Conservation (phyloP, 331 rosid species). For the Erythrophleum ivorense region DNA sequence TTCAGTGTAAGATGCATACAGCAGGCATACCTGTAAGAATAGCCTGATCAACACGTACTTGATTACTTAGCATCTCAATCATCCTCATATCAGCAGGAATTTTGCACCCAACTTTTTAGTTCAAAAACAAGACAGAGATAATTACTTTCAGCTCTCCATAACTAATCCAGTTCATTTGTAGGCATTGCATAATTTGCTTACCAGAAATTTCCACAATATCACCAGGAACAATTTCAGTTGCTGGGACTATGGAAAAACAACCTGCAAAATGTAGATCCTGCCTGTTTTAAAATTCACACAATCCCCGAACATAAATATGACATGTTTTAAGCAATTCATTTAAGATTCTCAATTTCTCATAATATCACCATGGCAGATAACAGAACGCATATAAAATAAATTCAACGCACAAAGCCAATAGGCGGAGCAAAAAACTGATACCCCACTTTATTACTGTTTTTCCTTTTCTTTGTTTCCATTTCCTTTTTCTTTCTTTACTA, state of each 20-base stretch:
- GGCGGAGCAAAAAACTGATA: background rate
- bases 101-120: constrained; percentile 91
- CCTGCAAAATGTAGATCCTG: constrained; percentile 63
- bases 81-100: constrained; percentile 99
- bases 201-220: constrained; percentile 96
- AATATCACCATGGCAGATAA: constrained; percentile 13
- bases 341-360: background rate
- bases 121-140: constrained; percentile 41
- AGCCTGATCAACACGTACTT: constrained; percentile 96
- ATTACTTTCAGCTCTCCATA: constrained; percentile 36
- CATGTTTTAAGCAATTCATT: constrained; percentile 33
- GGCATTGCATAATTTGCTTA: constrained; percentile 50
- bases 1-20: constrained; percentile 28
- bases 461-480: constrained; percentile 23
- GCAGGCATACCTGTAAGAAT: constrained; percentile 84
- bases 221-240: constrained; percentile 94
- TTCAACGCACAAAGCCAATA: constrained; percentile 5
- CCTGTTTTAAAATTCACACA: constrained; percentile 30
- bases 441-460: background rate
- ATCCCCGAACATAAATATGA: constrained; percentile 28
- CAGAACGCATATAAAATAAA: constrained; percentile 17
- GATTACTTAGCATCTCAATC: constrained; percentile 92
- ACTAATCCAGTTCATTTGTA: constrained; percentile 39
- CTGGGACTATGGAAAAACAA: constrained; percentile 94
- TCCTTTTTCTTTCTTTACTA: background rate